Conservation (phyloP, 2,329 filamentous ascomycete genomes). For the Tolypocladium nubicola region DNA sequence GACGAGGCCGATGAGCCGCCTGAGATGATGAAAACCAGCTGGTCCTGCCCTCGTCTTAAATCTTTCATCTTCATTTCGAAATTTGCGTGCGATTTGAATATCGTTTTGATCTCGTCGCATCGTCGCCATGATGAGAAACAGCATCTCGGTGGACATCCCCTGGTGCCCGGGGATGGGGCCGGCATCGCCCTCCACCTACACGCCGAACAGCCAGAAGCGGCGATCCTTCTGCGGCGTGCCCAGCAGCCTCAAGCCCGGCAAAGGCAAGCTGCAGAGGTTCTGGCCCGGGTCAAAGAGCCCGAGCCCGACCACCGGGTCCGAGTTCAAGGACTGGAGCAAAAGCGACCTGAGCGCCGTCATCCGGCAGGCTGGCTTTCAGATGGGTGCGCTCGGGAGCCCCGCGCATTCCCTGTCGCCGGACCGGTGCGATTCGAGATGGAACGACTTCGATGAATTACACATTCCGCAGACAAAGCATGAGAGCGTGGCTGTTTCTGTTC, state of each 20-base stretch:
- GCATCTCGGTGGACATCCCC: not conserved
- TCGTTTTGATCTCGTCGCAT: not conserved
- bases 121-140: not conserved
- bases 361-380: constrained; percentile 4
- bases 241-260: constrained; percentile 13
- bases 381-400: constrained; percentile 3
- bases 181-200: not conserved
- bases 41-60: not conserved
- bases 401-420: constrained; percentile 1
- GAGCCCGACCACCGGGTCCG: constrained; percentile 12
- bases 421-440: not conserved
- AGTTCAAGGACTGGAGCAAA: constrained; percentile 14
- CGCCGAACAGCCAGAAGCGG: not conserved
- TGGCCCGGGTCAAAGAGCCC: constrained; percentile 16
- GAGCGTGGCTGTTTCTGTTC: not conserved
- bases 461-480: too few relatives aligned
- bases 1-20: not conserved
- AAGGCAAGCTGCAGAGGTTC: constrained; percentile 20
- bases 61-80: not conserved
- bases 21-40: not conserved
- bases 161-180: not conserved
- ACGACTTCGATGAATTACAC: not conserved
- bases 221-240: constrained; percentile 6
- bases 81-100: not conserved
- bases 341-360: constrained; percentile 6